Base-by-base conservation (phyloP, 2,329 filamentous ascomycete species). In the Aspergillus sp. region DNA sequence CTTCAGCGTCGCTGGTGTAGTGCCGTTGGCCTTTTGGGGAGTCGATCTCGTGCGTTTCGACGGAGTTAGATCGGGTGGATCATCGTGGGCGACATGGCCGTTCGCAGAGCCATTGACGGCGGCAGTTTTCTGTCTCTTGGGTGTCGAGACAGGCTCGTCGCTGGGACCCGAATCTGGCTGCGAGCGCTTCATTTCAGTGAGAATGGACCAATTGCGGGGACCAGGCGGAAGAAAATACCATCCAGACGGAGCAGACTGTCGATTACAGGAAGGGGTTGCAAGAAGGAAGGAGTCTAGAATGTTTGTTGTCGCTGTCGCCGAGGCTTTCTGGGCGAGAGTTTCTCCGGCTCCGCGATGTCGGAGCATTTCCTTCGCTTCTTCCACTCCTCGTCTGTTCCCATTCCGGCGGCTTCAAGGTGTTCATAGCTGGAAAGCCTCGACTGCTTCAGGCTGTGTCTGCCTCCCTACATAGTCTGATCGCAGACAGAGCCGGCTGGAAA, bases 181-280 rank as follows among this genome's bases (percentile, higher is more conserved):
- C 44, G 61, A 63, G 38, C 60, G 60, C 53, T 64, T 64, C 60
- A 63, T 64, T 40, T 51, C 41, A 43, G 45, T 44, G 34, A 38
- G 32, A 30, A 30, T 36, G 32, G 29, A 29, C 33, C 25, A 44
- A 27, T 12, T 19, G 34, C 31, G 33, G 40, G 33, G 32, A 32
- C 40, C 26, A 42, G 32, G 40, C 35, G 32, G 42, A 39, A 37
- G 40, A 24, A 44, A 51, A 42, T 56, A 58, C 53, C 53, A 58
- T 57, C 32, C 44, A 36, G 36, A 34, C 35, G 24, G 11, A 17
- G 20, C 19, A 19, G 20, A 14, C 22, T 8, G 22, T 24, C 22
- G 8, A n/a, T 24, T n/a, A 22, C 6, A 22, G 19, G 19, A 6
- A 22, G 19, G 19, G 19, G 5, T 22, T 22, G 19, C 6, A 22